Percentiles rank a stretch among this genome's conserved stretches.
Conservation (phyloP, 2,329 filamentous ascomycete genomes). For the Chrysosporium queenslandicum region DNA sequence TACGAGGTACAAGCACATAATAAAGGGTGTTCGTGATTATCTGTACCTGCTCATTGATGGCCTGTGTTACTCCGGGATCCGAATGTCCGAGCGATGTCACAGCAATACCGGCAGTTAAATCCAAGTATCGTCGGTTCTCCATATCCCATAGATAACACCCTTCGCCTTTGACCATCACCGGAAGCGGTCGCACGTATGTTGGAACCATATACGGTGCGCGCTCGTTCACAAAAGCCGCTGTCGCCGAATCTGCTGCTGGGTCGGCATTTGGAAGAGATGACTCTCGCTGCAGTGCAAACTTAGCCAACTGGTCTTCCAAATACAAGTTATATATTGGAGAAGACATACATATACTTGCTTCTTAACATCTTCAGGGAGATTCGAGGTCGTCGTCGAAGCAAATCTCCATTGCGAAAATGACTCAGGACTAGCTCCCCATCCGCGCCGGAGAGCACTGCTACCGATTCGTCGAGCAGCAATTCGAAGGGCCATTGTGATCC, state of each 20-base stretch:
- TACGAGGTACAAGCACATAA: not conserved
- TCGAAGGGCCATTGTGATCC: slow-evolving; percentile 10
- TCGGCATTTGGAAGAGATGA: slow-evolving; percentile 56
- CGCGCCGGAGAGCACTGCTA: slow-evolving; percentile 24
- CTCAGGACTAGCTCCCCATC: slow-evolving; percentile 2
- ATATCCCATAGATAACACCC: slow-evolving; percentile 85
- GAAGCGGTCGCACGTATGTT: slow-evolving; percentile 81
- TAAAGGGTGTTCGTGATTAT: not conserved
- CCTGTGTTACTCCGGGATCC: slow-evolving; percentile 63
- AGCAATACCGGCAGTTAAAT: slow-evolving; percentile 92
- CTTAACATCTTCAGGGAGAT: slow-evolving; percentile 25
- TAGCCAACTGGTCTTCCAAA: not conserved
- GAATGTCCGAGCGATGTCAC: slow-evolving; percentile 89
- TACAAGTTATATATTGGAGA: not conserved
- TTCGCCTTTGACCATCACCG: slow-evolving; percentile 79
- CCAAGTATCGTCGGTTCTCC: slow-evolving; percentile 79
- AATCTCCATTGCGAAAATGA: slow-evolving; percentile 20
- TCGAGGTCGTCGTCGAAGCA: slow-evolving; percentile 22
- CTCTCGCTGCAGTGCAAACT: slow-evolving; percentile 34
- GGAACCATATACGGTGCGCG: slow-evolving; percentile 86
- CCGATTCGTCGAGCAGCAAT: slow-evolving; percentile 11
- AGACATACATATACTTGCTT: slow-evolving; percentile 21
- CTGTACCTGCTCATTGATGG: slow-evolving; percentile 65
- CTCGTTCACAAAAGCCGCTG: slow-evolving; percentile 61
- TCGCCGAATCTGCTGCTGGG: slow-evolving; percentile 62